These are phyloP conservation scores for Nicotiana paniculata DNA, from an alignment of 257 asterid genomes.

Conservation along the genomic window DNA sequence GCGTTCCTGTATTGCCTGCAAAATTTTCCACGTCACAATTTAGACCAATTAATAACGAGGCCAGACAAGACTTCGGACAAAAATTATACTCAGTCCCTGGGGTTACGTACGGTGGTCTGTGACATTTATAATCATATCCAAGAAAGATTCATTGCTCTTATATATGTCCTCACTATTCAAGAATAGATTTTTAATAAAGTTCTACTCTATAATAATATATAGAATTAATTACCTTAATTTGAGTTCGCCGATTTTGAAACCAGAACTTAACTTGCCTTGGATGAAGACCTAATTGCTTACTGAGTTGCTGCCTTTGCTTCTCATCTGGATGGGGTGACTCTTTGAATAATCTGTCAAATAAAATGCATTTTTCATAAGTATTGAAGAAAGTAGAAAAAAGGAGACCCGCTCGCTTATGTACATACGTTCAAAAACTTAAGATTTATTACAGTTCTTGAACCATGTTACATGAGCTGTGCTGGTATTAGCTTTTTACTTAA, in stretches of 20 bases:
- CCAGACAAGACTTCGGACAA: not conserved
- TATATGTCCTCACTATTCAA: not conserved
- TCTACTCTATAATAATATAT: not conserved
- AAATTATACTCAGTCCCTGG: not conserved
- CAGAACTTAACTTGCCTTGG: conserved; percentile 95
- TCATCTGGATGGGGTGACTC: conserved; percentile 99
- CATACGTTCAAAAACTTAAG: not conserved
- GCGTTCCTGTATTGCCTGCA: conserved; percentile 90
- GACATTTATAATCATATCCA: not conserved
- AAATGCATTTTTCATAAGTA: not conserved
- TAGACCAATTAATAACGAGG: not conserved
- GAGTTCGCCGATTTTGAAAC: conserved; percentile 95
- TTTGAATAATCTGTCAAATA: conserved; percentile 52
- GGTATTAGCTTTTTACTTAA: too few relatives aligned
- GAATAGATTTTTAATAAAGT: not conserved
- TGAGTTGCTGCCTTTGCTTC: conserved; percentile 71
- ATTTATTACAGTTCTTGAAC: not conserved
- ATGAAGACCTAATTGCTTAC: conserved; percentile 83
- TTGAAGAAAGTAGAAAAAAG: not conserved
- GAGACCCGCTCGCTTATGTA: not conserved
- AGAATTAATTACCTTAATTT: conserved; percentile 56
- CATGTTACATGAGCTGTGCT: too few relatives aligned
- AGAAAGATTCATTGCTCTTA: not conserved
- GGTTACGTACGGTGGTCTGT: not conserved
- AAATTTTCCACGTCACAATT: not conserved